Percentiles rank a stretch among this genome's conserved stretches.
These are phyloP conservation scores for Carex pumila DNA, from an alignment of 176 grass and related monocot genomes.

Conservation along the genomic window DNA sequence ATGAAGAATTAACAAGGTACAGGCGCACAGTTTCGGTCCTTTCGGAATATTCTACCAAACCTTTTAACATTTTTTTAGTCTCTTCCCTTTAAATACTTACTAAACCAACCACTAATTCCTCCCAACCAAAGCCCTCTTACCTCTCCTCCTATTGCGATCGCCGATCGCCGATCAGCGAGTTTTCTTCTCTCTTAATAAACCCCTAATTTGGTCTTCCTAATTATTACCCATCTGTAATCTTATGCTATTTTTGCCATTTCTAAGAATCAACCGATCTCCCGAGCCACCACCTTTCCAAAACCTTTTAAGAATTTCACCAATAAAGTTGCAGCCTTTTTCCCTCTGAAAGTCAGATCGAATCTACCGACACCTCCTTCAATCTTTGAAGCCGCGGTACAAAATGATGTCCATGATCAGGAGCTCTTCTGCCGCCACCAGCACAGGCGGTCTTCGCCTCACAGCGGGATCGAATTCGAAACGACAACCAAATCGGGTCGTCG, in stretches of 20 bases:
- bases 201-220: neutral
- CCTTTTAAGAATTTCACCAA: neutral
- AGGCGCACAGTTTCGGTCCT: neutral
- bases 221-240: neutral
- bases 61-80: conserved; percentile 8
- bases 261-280: neutral
- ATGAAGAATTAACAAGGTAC: neutral
- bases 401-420: conserved; percentile 16
- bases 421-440: neutral
- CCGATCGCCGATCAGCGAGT: neutral
- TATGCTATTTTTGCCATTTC: neutral
- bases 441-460: conserved; percentile 7
- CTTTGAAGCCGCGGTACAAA: neutral
- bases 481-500: neutral
- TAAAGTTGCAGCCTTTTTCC: neutral
- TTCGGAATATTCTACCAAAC: conserved; percentile 25
- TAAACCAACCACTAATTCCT: conserved; percentile 20
- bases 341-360: conserved; percentile 9
- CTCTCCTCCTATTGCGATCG: neutral
- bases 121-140: conserved; percentile 3
- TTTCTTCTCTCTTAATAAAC: neutral
- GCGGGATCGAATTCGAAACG: neutral
- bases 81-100: conserved; percentile 20
- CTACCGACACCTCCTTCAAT: neutral
- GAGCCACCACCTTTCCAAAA: conserved; percentile 1